Conservation (phyloP, 345 rosid species). For the Eutrema yunnanense region DNA sequence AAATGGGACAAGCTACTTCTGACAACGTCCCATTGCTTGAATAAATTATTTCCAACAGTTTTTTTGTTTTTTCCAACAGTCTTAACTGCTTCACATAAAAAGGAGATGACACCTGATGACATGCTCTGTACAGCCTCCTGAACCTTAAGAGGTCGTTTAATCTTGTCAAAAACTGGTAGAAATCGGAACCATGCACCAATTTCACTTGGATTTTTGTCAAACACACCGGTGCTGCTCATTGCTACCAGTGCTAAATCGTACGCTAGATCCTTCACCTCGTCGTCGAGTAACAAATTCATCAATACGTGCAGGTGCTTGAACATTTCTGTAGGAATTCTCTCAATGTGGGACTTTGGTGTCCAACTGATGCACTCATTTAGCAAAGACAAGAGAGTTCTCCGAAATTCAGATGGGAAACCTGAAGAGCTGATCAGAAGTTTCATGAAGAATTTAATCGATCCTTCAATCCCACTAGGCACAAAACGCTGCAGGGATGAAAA, state of each 20-base stretch:
- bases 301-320: slow-evolving; percentile 65
- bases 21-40: slow-evolving; percentile 63
- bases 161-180: slow-evolving; percentile 46
- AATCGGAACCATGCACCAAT: slow-evolving; percentile 72
- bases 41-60: slow-evolving; percentile 19
- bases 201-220: slow-evolving; percentile 63
- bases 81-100: slow-evolving; percentile 71
- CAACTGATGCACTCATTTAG: slow-evolving; percentile 53
- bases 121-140: slow-evolving; percentile 52
- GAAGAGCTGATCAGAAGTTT: slow-evolving; percentile 50
- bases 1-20: slow-evolving; percentile 32
- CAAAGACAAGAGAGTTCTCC: slow-evolving; percentile 54
- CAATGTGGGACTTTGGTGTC: slow-evolving; percentile 35
- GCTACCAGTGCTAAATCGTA: slow-evolving; percentile 60
- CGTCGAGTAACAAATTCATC: slow-evolving; percentile 45
- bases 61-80: slow-evolving; percentile 56
- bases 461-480: slow-evolving; percentile 62
- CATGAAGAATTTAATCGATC: slow-evolving; percentile 75
- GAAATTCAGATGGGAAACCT: slow-evolving; percentile 49
- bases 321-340: slow-evolving; percentile 50
- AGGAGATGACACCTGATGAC: slow-evolving; percentile 54
- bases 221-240: slow-evolving; percentile 87
- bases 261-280: slow-evolving; percentile 53
- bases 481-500: slow-evolving; percentile 49
- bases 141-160: slow-evolving; percentile 33